A percentile compares a stretch with the other conserved stretches of the same genome.
Conservation (phyloP, 108 stramenopile species). For the Nitzschia sp. region DNA sequence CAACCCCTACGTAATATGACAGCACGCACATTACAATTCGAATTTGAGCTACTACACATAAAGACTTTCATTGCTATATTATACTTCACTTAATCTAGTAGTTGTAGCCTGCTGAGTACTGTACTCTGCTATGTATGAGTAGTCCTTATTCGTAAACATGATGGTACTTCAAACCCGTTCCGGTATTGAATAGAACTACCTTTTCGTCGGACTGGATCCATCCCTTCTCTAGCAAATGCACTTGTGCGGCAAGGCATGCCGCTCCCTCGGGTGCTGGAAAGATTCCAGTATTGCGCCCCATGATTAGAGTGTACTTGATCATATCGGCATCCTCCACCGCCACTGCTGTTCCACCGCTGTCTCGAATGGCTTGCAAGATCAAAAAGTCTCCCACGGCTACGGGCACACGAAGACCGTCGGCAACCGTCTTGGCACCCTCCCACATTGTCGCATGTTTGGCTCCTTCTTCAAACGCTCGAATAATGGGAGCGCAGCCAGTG, state of each 20-base stretch:
- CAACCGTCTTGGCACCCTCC: conserved; percentile 21
- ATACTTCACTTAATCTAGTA: too few species aligned
- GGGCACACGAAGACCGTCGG: conserved; percentile 23
- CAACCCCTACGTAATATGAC: too few species aligned
- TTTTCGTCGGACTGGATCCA: conserved; percentile 17
- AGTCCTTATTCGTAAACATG: conserved; percentile 20
- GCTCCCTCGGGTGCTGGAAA: conserved; percentile 29
- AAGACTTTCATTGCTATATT: too few species aligned
- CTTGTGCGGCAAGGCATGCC: conserved; percentile 21
- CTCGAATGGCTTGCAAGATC: conserved; percentile 16
- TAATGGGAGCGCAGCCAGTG: conserved; percentile 18
- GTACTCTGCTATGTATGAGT: too few species aligned
- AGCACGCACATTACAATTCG: too few species aligned
- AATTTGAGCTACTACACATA: too few species aligned
- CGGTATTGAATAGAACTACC: conserved; percentile 29
- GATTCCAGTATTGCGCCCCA: conserved; percentile 17
- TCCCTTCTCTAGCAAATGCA: conserved; percentile 1
- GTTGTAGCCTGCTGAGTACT: too few species aligned
- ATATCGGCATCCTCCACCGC: conserved; percentile 29
- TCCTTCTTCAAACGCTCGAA: conserved; percentile 34
- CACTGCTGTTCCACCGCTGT: conserved; percentile 22
- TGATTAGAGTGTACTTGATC: conserved; percentile 7
- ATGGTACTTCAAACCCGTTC: conserved; percentile 13
- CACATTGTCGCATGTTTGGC: conserved; percentile 16
- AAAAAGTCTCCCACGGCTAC: conserved; percentile 32